phyloP scores from a whole-genome alignment of 2,329 filamentous ascomycete species.

The Aspergillus floridensis region DNA sequence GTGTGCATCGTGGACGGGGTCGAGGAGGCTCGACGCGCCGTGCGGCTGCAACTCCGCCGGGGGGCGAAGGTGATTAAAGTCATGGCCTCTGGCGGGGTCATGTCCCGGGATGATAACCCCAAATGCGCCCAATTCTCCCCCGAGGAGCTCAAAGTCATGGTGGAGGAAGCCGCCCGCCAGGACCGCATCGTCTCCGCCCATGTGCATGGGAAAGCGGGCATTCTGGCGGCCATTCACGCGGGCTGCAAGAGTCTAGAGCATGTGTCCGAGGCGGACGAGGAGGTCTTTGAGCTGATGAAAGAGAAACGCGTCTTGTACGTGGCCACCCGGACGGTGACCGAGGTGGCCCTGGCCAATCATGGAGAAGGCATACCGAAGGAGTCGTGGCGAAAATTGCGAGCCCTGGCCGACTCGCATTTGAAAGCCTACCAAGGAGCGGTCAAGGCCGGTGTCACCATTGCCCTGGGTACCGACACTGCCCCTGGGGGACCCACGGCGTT shows the following conservation, averaged over 20 bases:
- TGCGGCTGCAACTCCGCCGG: not conserved
- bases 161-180: not conserved
- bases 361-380: not conserved
- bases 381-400: conserved; percentile 1
- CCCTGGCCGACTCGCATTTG: not conserved
- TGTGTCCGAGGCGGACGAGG: conserved; percentile 4
- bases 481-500: not conserved
- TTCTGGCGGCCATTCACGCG: not conserved
- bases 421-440: not conserved
- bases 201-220: conserved; percentile 1
- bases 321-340: not conserved
- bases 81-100: not conserved
- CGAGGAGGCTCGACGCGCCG: not conserved
- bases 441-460: conserved; percentile 2
- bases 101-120: conserved; percentile 2
- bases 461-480: not conserved
- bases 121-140: conserved; percentile 1
- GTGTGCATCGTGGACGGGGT: conserved; percentile 1
- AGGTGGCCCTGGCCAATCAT: not conserved
- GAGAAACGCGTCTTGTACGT: not conserved
- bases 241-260: conserved; percentile 3
- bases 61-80: conserved; percentile 5
- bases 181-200: not conserved
- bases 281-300: conserved; percentile 1
- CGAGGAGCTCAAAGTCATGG: not conserved